These are phyloP conservation scores for Peterozyma xylosa DNA, from an alignment of 805 yeast species.

Conservation along the genomic window DNA sequence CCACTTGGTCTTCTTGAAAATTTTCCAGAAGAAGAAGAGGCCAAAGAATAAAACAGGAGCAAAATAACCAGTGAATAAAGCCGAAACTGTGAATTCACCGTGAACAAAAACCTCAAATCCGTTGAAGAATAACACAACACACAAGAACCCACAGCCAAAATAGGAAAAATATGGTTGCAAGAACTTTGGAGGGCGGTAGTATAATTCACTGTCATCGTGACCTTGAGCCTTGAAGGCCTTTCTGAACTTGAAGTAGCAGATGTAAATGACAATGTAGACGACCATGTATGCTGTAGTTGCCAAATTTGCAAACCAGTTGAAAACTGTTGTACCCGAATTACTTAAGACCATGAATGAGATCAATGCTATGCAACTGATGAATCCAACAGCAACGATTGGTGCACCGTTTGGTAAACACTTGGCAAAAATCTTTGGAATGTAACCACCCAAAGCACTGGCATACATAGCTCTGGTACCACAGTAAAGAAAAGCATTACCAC, in stretches of 20 bases:
- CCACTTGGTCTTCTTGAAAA: constrained; percentile 39
- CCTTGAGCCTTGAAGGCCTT: constrained; percentile 51
- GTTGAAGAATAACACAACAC: constrained; percentile 47
- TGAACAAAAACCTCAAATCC: constrained; percentile 70
- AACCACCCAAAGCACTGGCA: constrained; percentile 38
- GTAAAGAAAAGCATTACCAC: constrained; percentile 40
- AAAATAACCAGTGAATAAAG: constrained; percentile 41
- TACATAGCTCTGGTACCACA: constrained; percentile 40
- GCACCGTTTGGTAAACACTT: constrained; percentile 39
- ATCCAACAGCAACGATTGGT: constrained; percentile 35
- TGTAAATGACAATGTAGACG: constrained; percentile 49
- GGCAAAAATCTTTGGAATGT: constrained; percentile 35
- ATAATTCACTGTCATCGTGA: constrained; percentile 31
- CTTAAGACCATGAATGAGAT: constrained; percentile 44
- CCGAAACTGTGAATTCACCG: constrained; percentile 53
- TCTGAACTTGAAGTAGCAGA: constrained; percentile 56
- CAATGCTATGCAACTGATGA: constrained; percentile 34
- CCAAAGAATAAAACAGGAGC: constrained; percentile 49
- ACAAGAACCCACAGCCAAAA: constrained; percentile 36
- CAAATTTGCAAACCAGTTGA: constrained; percentile 66
- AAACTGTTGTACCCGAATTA: constrained; percentile 50
- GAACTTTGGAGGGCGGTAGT: constrained; percentile 37
- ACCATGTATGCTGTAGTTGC: constrained; percentile 65
- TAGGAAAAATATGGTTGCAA: constrained; percentile 53
- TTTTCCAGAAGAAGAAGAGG: constrained; percentile 45